Conservation (phyloP, 2,329 filamentous ascomycete genomes). For the Pyricularia grisea region DNA sequence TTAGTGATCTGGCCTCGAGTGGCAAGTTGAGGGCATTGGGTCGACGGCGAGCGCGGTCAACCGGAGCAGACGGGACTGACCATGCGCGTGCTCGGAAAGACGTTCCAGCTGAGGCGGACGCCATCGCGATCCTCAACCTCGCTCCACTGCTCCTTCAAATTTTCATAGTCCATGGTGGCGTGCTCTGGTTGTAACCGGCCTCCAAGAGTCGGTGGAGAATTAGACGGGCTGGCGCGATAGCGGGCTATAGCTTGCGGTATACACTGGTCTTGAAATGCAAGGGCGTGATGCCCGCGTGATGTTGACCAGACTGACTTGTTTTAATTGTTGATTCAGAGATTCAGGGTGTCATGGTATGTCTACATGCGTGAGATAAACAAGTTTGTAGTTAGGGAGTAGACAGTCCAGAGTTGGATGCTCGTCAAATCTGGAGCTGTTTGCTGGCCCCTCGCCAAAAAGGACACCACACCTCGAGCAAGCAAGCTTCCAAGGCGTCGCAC, state of each 20-base stretch:
- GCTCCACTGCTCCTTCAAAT: constrained; percentile 90
- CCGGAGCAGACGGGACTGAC: constrained; percentile 35
- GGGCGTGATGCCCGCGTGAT: neutral
- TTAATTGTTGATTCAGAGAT: neutral
- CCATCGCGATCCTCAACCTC: constrained; percentile 96
- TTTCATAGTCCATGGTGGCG: constrained; percentile 74
- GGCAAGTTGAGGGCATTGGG: neutral
- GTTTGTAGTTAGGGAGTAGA: neutral
- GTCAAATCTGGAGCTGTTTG: neutral
- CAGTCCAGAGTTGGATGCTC: neutral
- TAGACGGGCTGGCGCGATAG: neutral
- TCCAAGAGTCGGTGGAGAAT: constrained; percentile 1
- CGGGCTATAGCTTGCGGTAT: neutral
- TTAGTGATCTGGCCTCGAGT: neutral
- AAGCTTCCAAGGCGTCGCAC: constrained; percentile 1
- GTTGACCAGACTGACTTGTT: neutral
- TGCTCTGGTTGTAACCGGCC: neutral
- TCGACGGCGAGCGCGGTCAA: constrained; percentile 2
- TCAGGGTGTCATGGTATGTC: constrained; percentile 2
- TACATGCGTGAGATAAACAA: neutral
- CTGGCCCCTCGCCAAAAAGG: constrained; percentile 6
- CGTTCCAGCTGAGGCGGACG: constrained; percentile 95
- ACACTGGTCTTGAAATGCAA: neutral
- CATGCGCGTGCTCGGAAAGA: constrained; percentile 96
- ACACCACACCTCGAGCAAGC: constrained; percentile 5